Conservation (phyloP, 805 yeast species). For the Kodamaea hsintzibuensis region DNA sequence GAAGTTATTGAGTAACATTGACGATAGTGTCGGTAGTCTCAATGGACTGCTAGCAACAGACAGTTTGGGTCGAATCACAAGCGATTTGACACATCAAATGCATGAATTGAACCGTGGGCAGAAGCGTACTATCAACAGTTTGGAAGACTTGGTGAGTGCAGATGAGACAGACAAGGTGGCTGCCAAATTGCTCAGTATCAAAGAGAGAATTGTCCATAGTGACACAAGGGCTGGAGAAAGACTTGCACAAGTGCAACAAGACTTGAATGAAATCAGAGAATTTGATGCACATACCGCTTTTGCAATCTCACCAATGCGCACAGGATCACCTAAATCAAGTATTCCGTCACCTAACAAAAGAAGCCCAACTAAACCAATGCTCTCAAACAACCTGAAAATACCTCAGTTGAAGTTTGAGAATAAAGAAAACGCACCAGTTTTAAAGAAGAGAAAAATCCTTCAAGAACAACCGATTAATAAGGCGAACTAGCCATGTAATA, state of each 20-base stretch:
- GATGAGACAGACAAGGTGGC: conserved; percentile 4
- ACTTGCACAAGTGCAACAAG: conserved; percentile 3
- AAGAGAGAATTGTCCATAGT: conserved; percentile 4
- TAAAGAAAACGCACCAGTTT: conserved; percentile 5
- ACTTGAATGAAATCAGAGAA: conserved; percentile 9
- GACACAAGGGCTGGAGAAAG: background rate
- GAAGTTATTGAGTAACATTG: background rate
- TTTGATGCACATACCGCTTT: conserved; percentile 9
- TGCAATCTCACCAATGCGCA: conserved; percentile 9
- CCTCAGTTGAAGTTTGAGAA: conserved; percentile 6
- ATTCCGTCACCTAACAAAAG: conserved; percentile 1
- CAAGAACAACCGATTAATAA: conserved; percentile 3
- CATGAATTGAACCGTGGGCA: conserved; percentile 8
- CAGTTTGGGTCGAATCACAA: background rate
- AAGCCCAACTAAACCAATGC: background rate
- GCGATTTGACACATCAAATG: conserved; percentile 5
- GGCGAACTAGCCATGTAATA: conserved; percentile 1
- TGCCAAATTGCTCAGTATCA: conserved; percentile 7
- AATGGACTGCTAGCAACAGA: background rate
- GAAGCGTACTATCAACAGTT: conserved; percentile 4
- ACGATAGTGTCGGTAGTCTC: background rate
- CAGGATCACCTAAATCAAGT: background rate
- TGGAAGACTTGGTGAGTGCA: conserved; percentile 6
- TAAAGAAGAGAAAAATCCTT: conserved; percentile 5
- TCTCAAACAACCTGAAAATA: conserved; percentile 1